Evolutionary conservation across 306 rosid species (phyloP), one percentile per base, ranked within the genome.

Genomic region (Lablab purpureus): DNA sequence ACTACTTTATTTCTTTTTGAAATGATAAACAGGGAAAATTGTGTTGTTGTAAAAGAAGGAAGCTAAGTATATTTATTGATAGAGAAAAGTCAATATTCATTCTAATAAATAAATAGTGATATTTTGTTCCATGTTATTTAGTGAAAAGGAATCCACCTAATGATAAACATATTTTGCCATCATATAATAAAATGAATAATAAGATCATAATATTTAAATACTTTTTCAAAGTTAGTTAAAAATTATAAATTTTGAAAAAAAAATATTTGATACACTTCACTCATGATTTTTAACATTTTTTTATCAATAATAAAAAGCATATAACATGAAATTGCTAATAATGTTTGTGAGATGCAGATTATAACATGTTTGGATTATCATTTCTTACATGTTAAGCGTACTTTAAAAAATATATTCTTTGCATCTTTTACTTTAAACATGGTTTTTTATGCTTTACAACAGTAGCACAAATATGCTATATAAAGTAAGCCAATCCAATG

Each of bases 51-150:
- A 68, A 36, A 64, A 74, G 67, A 69, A 74, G 56, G 34, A 69
- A 79, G 71, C 60, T 56, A 60, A 80, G 80, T 77, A 82, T 71
- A 19, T 77, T 65, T 65, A 74, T 56, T 50, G 2, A 32, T 18
- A 10, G 43, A 66, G 81, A 46, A 78, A 86, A 79, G 80, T 79
- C 50, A 66, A 71, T 67, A 79, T 76, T 56, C 72, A 82, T 74
- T 13, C 12, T 50, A 79, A 73, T 50, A 71, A 71, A 40, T 43
- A 67, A 85, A 65, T 46, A 76, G 36, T 41, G 49, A 22, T 56
- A 9, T 1, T 40, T 30, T 64, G 25, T 55, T 72, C 11, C 10
- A 54, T 63, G 15, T 21, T 59, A 34, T 49, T 71, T 41, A 8
- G 47, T 70, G 37, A 84, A 76, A 80, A 63, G 73, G 36, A 76